phyloP scores from a whole-genome alignment of 1,284 basidiomycete species.

The Entoloma clypeatum region DNA sequence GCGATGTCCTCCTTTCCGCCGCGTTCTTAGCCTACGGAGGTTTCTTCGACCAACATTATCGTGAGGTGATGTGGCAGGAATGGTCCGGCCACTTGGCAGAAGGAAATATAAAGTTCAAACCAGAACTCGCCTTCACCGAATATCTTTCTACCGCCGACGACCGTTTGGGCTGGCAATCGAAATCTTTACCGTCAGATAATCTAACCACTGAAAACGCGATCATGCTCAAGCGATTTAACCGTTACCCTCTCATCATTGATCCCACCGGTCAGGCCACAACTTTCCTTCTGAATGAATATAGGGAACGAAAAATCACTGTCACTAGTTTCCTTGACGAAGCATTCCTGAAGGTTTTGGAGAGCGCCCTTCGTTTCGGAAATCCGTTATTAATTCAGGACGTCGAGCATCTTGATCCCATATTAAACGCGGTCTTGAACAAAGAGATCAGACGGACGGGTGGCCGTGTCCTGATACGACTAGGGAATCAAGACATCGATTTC shows the following conservation, averaged over 20 bases:
- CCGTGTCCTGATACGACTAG: slow-evolving; percentile 94
- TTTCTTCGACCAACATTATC: slow-evolving; percentile 99
- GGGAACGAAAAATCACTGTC: slow-evolving; percentile 94
- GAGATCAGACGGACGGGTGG: slow-evolving; percentile 95
- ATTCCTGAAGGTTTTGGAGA: slow-evolving; percentile 97
- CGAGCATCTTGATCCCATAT: slow-evolving; percentile 95
- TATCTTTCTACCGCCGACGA: slow-evolving; percentile 98
- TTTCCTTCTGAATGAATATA: slow-evolving; percentile 94
- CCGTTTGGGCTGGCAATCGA: slow-evolving; percentile 93
- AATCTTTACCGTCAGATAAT: slow-evolving; percentile 91
- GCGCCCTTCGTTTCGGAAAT: slow-evolving; percentile 98
- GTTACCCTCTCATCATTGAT: slow-evolving; percentile 97
- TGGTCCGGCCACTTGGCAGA: slow-evolving; percentile 89
- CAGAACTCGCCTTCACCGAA: slow-evolving; percentile 89
- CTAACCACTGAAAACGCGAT: slow-evolving; percentile 98
- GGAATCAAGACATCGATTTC: slow-evolving; percentile 99
- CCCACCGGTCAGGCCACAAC: slow-evolving; percentile 98
- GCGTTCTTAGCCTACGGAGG: slow-evolving; percentile 97
- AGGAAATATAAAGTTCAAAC: slow-evolving; percentile 91
- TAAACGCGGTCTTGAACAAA: slow-evolving; percentile 97
- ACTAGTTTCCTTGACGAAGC: slow-evolving; percentile 99
- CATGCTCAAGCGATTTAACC: slow-evolving; percentile 97
- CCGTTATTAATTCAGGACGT: slow-evolving; percentile 97
- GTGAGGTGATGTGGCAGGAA: slow-evolving; percentile 95
- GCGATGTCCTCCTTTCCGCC: slow-evolving; percentile 93